Base-by-base conservation (phyloP, 768 basidiomycete genomes). In the Crepidotus variabilis region DNA sequence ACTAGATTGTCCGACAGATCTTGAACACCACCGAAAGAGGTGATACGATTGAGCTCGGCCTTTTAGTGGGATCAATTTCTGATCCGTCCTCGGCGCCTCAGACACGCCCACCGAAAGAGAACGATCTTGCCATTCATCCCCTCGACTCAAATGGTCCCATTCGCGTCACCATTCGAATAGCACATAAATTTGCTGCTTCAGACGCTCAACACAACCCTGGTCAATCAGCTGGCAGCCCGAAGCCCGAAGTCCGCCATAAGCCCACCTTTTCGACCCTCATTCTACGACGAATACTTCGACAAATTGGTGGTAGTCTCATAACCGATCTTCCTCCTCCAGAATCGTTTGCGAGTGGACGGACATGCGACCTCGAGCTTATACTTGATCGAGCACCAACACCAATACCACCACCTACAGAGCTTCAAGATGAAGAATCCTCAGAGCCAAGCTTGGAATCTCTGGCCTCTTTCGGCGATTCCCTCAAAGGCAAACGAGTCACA, bases 381-480 rank as follows among this genome's bases (percentile, higher is more conserved):
- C 71, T 96, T 55, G 82, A 86, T 60, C 77, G 81, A 54, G 83
- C 90, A 51, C 76, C 79, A 10, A 62, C 79, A 57, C 71, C 81
- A 57, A 66, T 70, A 1, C 66, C 77, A 45, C 71, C 77, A 10
- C 71, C 74, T 50, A 59, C 72, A 77, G 84, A 81, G n/a, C 28
- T 28, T 28, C 28, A 28, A 8, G 28, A 28, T 8, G 68, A 83
- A 56, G 72, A 74, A 16, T 72, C 83, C 34, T 72, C 84, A 0
- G 93, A 98, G 60, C 94, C 96, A 1, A 86, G 87, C 3, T 68
- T 97, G 20, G 83, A 86, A 51, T 89, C 95, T 57, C 77, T 99
- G 33, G 73, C 80, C 2, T 72, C 79, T 11, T 98, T 98, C 71
- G 85, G 87, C 7, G 92, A 93, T 60, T 84, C 82, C 5, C 72